These are phyloP conservation scores for Coelastrella sp. DNA, from an alignment of 139 green algal genomes.

Conservation along the genomic window DNA sequence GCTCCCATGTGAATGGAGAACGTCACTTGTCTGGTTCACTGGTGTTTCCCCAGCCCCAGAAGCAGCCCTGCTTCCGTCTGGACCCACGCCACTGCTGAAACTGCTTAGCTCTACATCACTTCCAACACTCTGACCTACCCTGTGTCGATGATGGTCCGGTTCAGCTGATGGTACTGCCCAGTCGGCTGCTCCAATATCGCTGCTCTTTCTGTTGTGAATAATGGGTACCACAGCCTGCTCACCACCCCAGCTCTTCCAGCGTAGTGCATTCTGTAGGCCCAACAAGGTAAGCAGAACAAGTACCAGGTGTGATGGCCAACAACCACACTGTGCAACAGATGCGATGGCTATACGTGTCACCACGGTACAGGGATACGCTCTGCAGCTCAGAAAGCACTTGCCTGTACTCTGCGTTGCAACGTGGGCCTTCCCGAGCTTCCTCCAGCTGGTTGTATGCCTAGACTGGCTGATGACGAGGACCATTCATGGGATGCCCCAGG, in stretches of 20 bases:
- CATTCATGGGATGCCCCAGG: no score
- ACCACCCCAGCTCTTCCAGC: constrained; percentile 21
- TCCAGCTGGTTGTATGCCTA: no score
- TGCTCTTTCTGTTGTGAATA: neutral
- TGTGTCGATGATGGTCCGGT: neutral
- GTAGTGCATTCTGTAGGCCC: constrained; percentile 10
- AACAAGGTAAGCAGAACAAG: neutral
- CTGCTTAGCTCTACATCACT: constrained; percentile 37
- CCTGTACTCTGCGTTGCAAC: no score
- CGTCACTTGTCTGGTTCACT: no score
- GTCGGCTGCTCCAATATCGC: neutral
- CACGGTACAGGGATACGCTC: no score
- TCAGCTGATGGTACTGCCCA: neutral
- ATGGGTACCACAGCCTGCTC: neutral
- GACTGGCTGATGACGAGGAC: no score
- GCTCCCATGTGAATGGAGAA: no score
- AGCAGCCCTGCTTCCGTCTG: no score
- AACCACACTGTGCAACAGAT: neutral
- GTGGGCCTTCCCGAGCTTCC: no score
- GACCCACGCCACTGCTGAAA: neutral
- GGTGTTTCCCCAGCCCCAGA: no score
- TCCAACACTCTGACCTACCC: neutral
- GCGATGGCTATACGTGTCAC: neutral
- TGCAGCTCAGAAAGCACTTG: no score
- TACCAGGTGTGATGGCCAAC: neutral